Evolutionary conservation across 2,329 filamentous ascomycete species (phyloP).

Genomic region (Lachnellula occidentalis): DNA sequence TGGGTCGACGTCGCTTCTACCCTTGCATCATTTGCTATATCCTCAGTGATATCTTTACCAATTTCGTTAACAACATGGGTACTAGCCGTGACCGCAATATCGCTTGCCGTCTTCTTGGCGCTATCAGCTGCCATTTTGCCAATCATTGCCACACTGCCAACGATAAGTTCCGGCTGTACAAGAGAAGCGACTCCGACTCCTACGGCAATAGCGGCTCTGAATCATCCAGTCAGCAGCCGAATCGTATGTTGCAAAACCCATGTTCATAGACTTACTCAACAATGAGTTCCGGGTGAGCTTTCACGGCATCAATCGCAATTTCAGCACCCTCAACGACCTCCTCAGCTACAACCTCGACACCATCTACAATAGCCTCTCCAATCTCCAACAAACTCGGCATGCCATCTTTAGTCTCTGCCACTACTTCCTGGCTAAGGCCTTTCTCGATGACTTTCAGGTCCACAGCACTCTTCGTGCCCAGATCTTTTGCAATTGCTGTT

Average conservation of each 20-base stretch:
- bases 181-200: constrained; percentile 23
- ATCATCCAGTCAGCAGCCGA: background rate
- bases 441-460: constrained; percentile 17
- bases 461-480: constrained; percentile 5
- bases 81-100: constrained; percentile 15
- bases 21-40: constrained; percentile 12
- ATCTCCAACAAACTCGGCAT: constrained; percentile 8
- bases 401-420: constrained; percentile 11
- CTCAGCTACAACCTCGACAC: constrained; percentile 14
- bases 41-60: constrained; percentile 19
- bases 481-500: constrained; percentile 1
- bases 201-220: constrained; percentile 21
- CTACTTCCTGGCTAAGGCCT: constrained; percentile 14
- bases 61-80: constrained; percentile 15
- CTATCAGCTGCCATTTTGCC: constrained; percentile 23
- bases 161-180: constrained; percentile 22
- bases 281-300: constrained; percentile 23
- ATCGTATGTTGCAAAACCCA: background rate
- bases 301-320: constrained; percentile 16
- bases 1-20: constrained; percentile 6
- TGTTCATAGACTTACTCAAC: constrained; percentile 17
- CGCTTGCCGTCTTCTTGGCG: constrained; percentile 14
- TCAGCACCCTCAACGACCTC: constrained; percentile 19
- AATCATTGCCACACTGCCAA: constrained; percentile 20
- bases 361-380: constrained; percentile 11